Evolutionary conservation across 768 basidiomycete species (phyloP).

Genomic region (Hericium erinaceus): DNA sequence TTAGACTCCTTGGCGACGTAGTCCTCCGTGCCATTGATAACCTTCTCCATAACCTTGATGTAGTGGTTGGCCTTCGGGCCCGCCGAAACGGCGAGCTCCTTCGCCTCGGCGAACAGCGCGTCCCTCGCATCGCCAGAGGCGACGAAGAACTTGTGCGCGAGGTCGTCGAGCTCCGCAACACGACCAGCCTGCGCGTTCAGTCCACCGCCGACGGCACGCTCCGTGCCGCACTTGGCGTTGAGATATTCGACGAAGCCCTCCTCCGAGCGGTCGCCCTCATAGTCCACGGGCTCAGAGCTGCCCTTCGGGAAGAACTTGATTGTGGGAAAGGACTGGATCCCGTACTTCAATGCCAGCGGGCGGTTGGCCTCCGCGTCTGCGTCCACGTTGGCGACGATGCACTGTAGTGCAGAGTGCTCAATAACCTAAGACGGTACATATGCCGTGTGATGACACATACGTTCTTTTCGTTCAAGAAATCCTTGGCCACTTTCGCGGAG

Average conservation of each 20-base stretch:
- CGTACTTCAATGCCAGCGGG: conserved; percentile 61
- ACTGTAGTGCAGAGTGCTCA: conserved; percentile 35
- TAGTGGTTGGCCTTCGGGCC: conserved; percentile 66
- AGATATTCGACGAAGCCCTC: conserved; percentile 70
- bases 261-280: conserved; percentile 65
- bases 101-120: conserved; percentile 59
- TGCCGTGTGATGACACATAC: conserved; percentile 30
- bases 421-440: neutral
- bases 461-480: conserved; percentile 69
- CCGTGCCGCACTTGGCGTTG: conserved; percentile 81
- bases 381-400: conserved; percentile 85
- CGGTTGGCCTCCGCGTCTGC: conserved; percentile 79
- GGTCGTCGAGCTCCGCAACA: conserved; percentile 60
- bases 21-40: conserved; percentile 54
- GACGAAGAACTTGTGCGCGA: conserved; percentile 69
- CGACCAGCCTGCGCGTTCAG: conserved; percentile 84
- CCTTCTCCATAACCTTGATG: conserved; percentile 84
- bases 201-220: conserved; percentile 74
- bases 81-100: conserved; percentile 37
- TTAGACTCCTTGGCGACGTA: conserved; percentile 83
- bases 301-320: conserved; percentile 89
- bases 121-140: conserved; percentile 47
- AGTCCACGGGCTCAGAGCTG: conserved; percentile 46
- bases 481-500: conserved; percentile 49
- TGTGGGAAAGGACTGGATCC: conserved; percentile 78